phyloP scores from a whole-genome alignment of 1,284 basidiomycete genomes.

The Malassezia pachydermatis region DNA sequence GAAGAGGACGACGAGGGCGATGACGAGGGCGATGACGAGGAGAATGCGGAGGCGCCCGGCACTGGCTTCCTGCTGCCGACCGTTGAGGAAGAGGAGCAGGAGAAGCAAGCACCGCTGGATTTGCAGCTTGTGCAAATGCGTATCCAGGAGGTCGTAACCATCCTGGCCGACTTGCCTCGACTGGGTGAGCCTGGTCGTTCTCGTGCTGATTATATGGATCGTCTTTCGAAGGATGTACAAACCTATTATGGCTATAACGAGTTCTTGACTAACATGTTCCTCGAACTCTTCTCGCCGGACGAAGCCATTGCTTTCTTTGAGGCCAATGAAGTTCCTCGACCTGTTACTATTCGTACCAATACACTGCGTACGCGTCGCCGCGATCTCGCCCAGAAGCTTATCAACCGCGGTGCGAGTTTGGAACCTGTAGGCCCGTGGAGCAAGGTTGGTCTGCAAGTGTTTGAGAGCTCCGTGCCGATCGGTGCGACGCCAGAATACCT shows the following conservation, averaged over 20 bases:
- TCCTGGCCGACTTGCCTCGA: slow-evolving; percentile 52
- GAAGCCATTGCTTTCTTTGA: slow-evolving; percentile 95
- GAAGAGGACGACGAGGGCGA: slow-evolving; percentile 17
- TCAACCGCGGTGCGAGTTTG: slow-evolving; percentile 81
- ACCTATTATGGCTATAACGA: slow-evolving; percentile 93
- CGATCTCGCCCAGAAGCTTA: slow-evolving; percentile 84
- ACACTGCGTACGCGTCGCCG: slow-evolving; percentile 84
- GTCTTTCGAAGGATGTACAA: slow-evolving; percentile 61
- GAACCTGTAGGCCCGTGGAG: slow-evolving; percentile 99
- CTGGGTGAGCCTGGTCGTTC: slow-evolving; percentile 56
- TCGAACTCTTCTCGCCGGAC: slow-evolving; percentile 80
- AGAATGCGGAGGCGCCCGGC: slow-evolving; percentile 54
- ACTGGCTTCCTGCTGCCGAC: slow-evolving; percentile 68
- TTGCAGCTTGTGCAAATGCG: slow-evolving; percentile 74
- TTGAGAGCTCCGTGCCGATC: slow-evolving; percentile 89
- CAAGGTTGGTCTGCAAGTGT: slow-evolving; percentile 93
- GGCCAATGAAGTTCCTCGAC: slow-evolving; percentile 88
- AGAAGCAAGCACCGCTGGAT: slow-evolving; percentile 54
- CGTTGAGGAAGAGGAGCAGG: slow-evolving; percentile 67
- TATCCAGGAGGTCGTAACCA: slow-evolving; percentile 75
- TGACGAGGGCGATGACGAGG: slow-evolving; percentile 53
- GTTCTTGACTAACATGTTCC: slow-evolving; percentile 86
- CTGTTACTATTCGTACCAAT: slow-evolving; percentile 96
- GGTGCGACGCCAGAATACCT: slow-evolving; percentile 93
- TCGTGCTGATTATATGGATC: slow-evolving; percentile 72